phyloP scores from a whole-genome alignment of 2,329 filamentous ascomycete species.

The Hymenoscyphus infarciens region DNA sequence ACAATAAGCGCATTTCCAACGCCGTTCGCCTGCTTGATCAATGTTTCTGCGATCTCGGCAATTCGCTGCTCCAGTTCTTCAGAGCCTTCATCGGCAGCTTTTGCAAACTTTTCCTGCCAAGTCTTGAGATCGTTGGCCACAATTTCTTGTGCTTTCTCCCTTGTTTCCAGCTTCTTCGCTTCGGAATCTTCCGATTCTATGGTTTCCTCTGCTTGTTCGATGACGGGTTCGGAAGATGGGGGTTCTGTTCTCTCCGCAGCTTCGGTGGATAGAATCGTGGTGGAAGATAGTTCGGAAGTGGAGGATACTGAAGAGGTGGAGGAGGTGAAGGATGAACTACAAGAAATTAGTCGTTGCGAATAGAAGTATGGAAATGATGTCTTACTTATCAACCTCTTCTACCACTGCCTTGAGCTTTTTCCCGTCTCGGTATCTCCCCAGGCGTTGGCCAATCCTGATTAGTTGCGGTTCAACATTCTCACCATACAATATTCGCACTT shows the following conservation, averaged over 20 bases:
- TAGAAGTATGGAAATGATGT: slow-evolving; percentile 13
- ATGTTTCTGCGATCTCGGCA: slow-evolving; percentile 66
- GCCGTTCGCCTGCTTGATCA: slow-evolving; percentile 60
- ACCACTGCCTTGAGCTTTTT: slow-evolving; percentile 58
- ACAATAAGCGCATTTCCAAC: slow-evolving; percentile 65
- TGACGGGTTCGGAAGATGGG: slow-evolving; percentile 10
- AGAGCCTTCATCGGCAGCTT: slow-evolving; percentile 79
- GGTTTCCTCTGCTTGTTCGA: slow-evolving; percentile 27
- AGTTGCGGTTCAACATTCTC: slow-evolving; percentile 96
- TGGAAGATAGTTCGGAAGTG: slow-evolving; percentile 28
- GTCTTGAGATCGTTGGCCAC: slow-evolving; percentile 74
- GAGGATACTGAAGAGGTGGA: slow-evolving; percentile 31
- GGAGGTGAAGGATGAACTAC: slow-evolving; percentile 32
- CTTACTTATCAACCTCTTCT: slow-evolving; percentile 49
- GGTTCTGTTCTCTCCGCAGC: slow-evolving; percentile 24
- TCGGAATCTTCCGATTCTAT: slow-evolving; percentile 33
- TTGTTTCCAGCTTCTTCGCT: slow-evolving; percentile 47
- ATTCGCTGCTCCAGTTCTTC: slow-evolving; percentile 62
- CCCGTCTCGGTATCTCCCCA: slow-evolving; percentile 68
- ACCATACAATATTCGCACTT: slow-evolving; percentile 73
- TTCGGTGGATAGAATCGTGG: slow-evolving; percentile 28
- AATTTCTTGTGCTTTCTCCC: slow-evolving; percentile 58
- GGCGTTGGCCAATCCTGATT: slow-evolving; percentile 82
- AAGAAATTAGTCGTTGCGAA: slow-evolving; percentile 10
- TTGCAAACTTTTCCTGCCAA: slow-evolving; percentile 87